A percentile compares a stretch with the other conserved stretches of the same genome.
phyloP scores from a whole-genome alignment of 2,329 filamentous ascomycete species.

The Septoria linicola region DNA sequence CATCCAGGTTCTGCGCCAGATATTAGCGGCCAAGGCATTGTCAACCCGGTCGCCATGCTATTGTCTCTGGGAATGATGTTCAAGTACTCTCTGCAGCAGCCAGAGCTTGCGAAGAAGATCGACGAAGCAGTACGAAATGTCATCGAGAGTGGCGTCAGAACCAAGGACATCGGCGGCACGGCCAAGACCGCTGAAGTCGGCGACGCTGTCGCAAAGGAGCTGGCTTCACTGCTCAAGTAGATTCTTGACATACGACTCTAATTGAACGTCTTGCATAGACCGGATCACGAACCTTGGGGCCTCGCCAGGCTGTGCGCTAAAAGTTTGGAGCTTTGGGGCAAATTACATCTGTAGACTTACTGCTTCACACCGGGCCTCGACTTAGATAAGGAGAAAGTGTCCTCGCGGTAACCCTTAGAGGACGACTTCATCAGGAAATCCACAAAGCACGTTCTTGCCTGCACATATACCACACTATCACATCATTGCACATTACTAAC shows the following conservation, averaged over 20 bases:
- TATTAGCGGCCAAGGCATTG: conserved; percentile 79
- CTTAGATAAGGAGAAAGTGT: too few relatives aligned
- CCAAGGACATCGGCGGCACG: conserved; percentile 80
- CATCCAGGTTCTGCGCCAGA: conserved; percentile 76
- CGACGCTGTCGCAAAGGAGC: conserved; percentile 74
- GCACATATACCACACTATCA: too few relatives aligned
- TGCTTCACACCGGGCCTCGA: too few relatives aligned
- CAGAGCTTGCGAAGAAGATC: conserved; percentile 72
- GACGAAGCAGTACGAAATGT: conserved; percentile 78
- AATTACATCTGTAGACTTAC: too few relatives aligned
- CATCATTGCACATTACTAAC: too few relatives aligned
- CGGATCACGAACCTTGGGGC: not conserved
- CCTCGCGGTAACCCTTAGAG: too few relatives aligned
- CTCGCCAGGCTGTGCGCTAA: not conserved
- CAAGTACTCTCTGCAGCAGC: conserved; percentile 82
- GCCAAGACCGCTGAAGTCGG: conserved; percentile 75
- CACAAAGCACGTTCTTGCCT: too few relatives aligned
- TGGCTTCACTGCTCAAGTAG: conserved; percentile 43
- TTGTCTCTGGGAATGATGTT: conserved; percentile 95
- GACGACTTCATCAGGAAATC: too few relatives aligned
- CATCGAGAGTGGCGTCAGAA: conserved; percentile 75
- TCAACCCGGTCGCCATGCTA: conserved; percentile 89
- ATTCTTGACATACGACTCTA: not conserved
- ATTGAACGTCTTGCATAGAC: too few relatives aligned
- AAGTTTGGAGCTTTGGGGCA: too few relatives aligned